Conservation (phyloP, 2,329 filamentous ascomycete genomes). For the Teratosphaeriaceae sp. region DNA sequence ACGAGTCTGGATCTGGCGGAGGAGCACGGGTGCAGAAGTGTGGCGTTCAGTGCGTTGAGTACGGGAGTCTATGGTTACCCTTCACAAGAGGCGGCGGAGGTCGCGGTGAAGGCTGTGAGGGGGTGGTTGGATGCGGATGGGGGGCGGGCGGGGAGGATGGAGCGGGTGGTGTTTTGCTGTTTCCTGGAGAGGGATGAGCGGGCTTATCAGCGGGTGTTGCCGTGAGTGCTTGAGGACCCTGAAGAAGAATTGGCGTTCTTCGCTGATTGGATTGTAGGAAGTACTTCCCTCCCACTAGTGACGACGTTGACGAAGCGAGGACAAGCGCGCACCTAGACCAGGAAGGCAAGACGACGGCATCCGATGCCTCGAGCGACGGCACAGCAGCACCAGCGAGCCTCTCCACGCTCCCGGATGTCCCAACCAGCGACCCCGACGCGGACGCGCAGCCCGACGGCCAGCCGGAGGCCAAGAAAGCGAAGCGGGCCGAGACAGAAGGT, state of each 20-base stretch:
- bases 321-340: constrained; percentile 2
- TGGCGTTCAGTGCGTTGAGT: constrained; percentile 80
- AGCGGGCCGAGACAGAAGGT: constrained; percentile 22
- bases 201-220: constrained; percentile 63
- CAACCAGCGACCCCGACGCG: constrained; percentile 40
- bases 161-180: constrained; percentile 76
- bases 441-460: constrained; percentile 32
- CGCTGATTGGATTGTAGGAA: constrained; percentile 26
- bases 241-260: neutral
- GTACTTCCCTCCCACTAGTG: constrained; percentile 39
- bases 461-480: constrained; percentile 43
- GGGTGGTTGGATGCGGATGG: constrained; percentile 46
- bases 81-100: constrained; percentile 60
- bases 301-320: constrained; percentile 9
- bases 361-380: constrained; percentile 16
- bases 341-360: constrained; percentile 5
- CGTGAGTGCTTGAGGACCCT: constrained; percentile 52
- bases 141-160: constrained; percentile 44
- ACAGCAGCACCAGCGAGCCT: constrained; percentile 27
- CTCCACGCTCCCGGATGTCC: constrained; percentile 43
- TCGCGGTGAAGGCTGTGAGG: constrained; percentile 58
- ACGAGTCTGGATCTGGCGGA: constrained; percentile 67
- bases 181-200: constrained; percentile 71
- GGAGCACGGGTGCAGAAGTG: constrained; percentile 55
- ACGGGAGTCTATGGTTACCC: constrained; percentile 91